Evolutionary conservation across 371 early-diverging fungal species (phyloP).

Genomic region (Saksenaea oblongispora): DNA sequence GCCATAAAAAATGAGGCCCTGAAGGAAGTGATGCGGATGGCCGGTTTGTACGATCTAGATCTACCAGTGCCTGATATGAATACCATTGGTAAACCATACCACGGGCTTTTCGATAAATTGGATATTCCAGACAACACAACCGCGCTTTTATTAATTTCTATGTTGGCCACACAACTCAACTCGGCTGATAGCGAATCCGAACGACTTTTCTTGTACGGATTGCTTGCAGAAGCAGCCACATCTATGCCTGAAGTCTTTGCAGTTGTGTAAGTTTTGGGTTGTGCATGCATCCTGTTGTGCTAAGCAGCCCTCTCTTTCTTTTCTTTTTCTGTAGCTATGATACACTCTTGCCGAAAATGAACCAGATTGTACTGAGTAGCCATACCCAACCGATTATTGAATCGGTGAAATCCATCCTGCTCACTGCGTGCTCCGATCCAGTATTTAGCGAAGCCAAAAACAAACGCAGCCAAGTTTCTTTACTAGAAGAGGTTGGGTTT

Average conservation of each 20-base stretch:
- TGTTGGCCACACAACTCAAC: conserved; percentile 78
- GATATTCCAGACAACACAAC: conserved; percentile 64
- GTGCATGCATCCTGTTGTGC: background rate
- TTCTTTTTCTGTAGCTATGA: conserved; percentile 52
- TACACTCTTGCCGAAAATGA: conserved; percentile 68
- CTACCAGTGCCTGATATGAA: conserved; percentile 37
- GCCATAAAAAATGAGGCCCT: conserved; percentile 62
- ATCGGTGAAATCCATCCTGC: conserved; percentile 68
- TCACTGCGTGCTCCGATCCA: conserved; percentile 69
- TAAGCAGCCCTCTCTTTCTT: no score
- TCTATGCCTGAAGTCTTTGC: conserved; percentile 77
- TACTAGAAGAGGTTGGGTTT: conserved; percentile 61
- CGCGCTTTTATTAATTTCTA: conserved; percentile 68
- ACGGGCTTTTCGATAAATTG: conserved; percentile 64
- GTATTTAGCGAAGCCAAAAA: conserved; percentile 49
- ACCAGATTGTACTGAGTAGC: conserved; percentile 63
- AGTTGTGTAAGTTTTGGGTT: conserved; percentile 59
- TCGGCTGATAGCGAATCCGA: conserved; percentile 82
- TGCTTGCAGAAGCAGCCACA: conserved; percentile 75
- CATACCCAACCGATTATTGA: conserved; percentile 68
- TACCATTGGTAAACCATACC: conserved; percentile 38
- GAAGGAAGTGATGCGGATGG: conserved; percentile 57
- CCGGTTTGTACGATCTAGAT: conserved; percentile 48
- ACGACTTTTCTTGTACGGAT: conserved; percentile 74
- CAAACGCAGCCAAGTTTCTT: conserved; percentile 45